These are phyloP conservation scores for Cubamyces sp. DNA, from an alignment of 768 basidiomycete genomes.

Conservation along the genomic window DNA sequence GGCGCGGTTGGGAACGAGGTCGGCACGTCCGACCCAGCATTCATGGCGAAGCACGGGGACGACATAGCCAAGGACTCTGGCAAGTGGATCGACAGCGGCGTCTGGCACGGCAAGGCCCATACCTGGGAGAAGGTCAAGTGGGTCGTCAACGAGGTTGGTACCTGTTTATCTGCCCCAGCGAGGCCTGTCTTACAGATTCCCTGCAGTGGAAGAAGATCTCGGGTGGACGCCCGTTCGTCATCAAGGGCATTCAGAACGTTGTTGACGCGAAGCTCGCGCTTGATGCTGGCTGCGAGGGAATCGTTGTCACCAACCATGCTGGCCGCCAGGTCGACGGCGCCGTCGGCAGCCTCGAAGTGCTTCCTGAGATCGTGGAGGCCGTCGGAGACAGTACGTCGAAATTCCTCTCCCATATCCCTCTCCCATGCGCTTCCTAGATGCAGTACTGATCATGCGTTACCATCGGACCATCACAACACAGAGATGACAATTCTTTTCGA, in stretches of 20 bases:
- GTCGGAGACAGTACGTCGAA: constrained; percentile 49
- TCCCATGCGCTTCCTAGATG: too few relatives aligned
- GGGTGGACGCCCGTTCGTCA: constrained; percentile 51
- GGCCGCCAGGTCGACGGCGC: constrained; percentile 62
- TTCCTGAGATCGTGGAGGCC: constrained; percentile 54
- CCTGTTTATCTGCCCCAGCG: not conserved
- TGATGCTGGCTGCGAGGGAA: constrained; percentile 52
- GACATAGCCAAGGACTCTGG: constrained; percentile 47
- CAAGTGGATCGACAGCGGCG: constrained; percentile 52
- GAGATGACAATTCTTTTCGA: constrained; percentile 57
- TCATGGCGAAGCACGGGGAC: constrained; percentile 49
- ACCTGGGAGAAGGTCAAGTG: constrained; percentile 56
- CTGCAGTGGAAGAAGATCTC: constrained; percentile 53
- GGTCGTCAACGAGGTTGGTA: constrained; percentile 47
- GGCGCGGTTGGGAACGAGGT: constrained; percentile 45
- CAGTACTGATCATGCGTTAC: not conserved
- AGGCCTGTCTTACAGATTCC: not conserved
- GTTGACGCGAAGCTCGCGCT: constrained; percentile 52
- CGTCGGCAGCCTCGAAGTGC: constrained; percentile 51
- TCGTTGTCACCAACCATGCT: constrained; percentile 61
- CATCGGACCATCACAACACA: constrained; percentile 18
- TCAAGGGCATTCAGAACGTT: constrained; percentile 57
- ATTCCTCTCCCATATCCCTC: too few relatives aligned
- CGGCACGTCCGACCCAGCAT: constrained; percentile 52
- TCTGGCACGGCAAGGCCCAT: constrained; percentile 56